Evolutionary conservation across 2,329 filamentous ascomycete species (phyloP).

Genomic region (Pestalotiopsis sp.): DNA sequence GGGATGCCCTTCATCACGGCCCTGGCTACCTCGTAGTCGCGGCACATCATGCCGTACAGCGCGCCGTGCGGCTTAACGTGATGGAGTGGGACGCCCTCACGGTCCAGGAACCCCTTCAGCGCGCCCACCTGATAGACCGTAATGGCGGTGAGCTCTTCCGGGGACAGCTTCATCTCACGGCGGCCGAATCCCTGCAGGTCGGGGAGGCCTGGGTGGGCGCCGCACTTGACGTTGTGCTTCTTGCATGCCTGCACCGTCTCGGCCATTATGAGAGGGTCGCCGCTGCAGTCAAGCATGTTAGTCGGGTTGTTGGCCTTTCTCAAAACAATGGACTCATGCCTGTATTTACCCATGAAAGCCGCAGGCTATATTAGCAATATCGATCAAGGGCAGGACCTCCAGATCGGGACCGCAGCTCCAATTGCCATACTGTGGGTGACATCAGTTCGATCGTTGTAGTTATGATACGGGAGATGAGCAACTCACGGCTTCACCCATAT

Average conservation of each 20-base stretch:
- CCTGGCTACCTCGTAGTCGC: conserved; percentile 23
- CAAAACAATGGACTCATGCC: neutral
- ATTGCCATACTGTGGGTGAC: conserved; percentile 37
- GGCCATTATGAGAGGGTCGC: conserved; percentile 59
- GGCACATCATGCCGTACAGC: conserved; percentile 31
- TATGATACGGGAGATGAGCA: neutral
- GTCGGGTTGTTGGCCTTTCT: neutral
- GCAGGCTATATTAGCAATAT: conserved; percentile 63
- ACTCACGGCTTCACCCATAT: neutral
- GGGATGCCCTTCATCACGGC: conserved; percentile 28
- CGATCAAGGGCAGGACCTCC: conserved; percentile 59
- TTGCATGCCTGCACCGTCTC: conserved; percentile 4
- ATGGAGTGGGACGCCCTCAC: neutral
- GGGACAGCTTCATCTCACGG: conserved; percentile 6
- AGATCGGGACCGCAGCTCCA: conserved; percentile 54
- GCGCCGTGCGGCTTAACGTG: conserved; percentile 17
- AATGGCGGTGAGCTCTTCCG: conserved; percentile 8
- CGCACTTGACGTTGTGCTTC: conserved; percentile 2
- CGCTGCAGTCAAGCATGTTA: conserved; percentile 15
- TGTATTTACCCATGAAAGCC: conserved; percentile 46
- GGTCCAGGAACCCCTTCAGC: neutral
- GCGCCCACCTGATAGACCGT: conserved; percentile 7
- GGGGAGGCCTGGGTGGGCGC: conserved; percentile 8
- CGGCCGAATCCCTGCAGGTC: conserved; percentile 7
- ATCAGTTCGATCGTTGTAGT: neutral